Evolutionary conservation across 2,329 filamentous ascomycete genomes (phyloP), one percentile per base, ranked within the genome.

Genomic region (Trichoderma sp.): DNA sequence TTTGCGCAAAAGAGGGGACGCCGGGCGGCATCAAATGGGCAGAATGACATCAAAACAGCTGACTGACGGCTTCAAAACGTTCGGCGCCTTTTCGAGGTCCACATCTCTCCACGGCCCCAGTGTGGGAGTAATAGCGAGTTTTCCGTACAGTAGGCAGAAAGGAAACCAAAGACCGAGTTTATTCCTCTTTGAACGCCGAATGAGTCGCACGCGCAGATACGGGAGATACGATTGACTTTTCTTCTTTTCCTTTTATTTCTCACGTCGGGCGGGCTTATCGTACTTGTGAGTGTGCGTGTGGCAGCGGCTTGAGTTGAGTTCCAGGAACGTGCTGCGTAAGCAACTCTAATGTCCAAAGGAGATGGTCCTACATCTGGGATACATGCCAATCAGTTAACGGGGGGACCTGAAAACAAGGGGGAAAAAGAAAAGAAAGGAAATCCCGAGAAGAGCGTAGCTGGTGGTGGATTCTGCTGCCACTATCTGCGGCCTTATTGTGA

Each of bases 401-500:
- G 37, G n/a, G 43, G 43, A 49, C n/a, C 43, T 49, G 43, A 46
- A 21, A 43, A 43, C 39, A 18, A 21, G 46, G 46, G 32, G 32
- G 32, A 6, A 34, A 34, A 21, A 21, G 18, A 1, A 49, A 49
- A 11, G n/a, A 6, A 49, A 49, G 21, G 13, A 49, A 8, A n/a
- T 18, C 39, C 21, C 21, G 46, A 49, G 10, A 13, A 8, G n/a
- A 49, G n/a, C 46, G n/a, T 8, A 63, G n/a, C 26, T 54, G 30
- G 30, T 21, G 30, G 21, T 34, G 49, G 54, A 39, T 66, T 28
- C 39, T 59, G 54, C 39, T 51, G 10, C 11, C 3, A 34, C 63
- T 66, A 66, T 59, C 59, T 66, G 39, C 37, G 54, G 63, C 37
- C 39, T 26, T 34, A 16, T 37, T 59, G 37, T 58, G 63, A 66